Base-by-base conservation (phyloP, 2,329 filamentous ascomycete genomes). In the Dryadomyces sulphureus region DNA sequence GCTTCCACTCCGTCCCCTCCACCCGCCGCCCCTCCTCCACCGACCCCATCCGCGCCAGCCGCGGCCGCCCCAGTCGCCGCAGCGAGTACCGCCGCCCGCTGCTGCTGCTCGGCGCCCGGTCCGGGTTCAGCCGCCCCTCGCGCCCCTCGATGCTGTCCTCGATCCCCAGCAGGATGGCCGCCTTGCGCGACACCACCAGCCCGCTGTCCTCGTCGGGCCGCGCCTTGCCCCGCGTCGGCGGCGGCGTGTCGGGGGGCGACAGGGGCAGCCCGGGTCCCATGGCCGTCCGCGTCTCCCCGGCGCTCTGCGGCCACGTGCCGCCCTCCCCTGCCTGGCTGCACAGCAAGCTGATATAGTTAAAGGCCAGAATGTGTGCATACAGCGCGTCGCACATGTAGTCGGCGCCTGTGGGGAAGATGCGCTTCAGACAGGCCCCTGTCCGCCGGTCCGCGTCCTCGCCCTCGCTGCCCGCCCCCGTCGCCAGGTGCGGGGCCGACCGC, bases 281-380 rank as follows among this genome's bases (percentile, higher is more conserved):
- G 11, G 43, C 27, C 38, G 7, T 36, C 49, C 2, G 41, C 49
- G 21, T 52, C 51, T 7, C 32, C 19, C 49, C 49, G 35, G 51
- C 52, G 4, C 49, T 50, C 45, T 52, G 52, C 7, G 46, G 25
- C 21, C 24, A 20, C 7, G 16, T 22, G 12, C 25, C 17, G 27
- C 4, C 17, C 5, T 34, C 40, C 11, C 7, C 16, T 7, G 34
- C 21, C 21, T 44, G 42, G 34, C 21, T 17, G 43, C 60, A 65
- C 9, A 68, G 53, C 5, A 59, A 56, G 39, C 57, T 58, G 44
- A 78, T 61, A 59, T 78, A 78, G 57, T 77, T 78, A 57, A 73
- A 77, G 0, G 71, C 73, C 4, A 78, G 59, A 8, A 78, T 62
- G 53, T 79, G 73, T 0, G 74, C 74, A 53, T 77, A 78, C 6